Evolutionary conservation across 2,329 filamentous ascomycete genomes (phyloP).

Genomic region (Sporothrix protearum): DNA sequence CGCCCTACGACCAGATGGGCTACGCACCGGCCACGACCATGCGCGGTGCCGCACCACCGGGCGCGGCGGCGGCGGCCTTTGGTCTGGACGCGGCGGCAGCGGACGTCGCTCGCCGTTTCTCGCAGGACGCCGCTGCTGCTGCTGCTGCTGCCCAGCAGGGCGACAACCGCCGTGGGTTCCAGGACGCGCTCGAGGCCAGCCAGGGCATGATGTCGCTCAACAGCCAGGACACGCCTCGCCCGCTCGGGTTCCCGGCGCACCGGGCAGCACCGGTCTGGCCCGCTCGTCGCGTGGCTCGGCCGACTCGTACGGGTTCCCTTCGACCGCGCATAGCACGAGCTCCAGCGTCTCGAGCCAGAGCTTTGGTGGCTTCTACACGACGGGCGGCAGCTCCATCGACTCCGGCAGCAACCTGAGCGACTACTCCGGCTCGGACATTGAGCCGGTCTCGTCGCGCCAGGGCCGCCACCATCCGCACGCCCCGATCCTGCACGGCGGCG

Average conservation of each 20-base stretch:
- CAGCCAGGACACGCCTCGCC: conserved; percentile 88
- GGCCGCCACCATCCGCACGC: background rate
- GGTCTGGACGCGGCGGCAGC: conserved; percentile 3
- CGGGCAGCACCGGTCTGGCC: background rate
- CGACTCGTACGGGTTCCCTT: conserved; percentile 89
- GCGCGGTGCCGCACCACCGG: conserved; percentile 49
- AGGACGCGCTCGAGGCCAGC: conserved; percentile 86
- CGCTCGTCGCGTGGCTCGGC: conserved; percentile 60
- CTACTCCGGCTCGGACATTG: conserved; percentile 76
- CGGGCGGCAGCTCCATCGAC: conserved; percentile 44
- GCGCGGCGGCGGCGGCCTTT: conserved; percentile 45
- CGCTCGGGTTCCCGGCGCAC: conserved; percentile 67
- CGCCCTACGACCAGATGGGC: conserved; percentile 71
- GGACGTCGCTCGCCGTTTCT: conserved; percentile 21
- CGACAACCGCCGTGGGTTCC: conserved; percentile 67
- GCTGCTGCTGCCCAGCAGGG: conserved; percentile 20
- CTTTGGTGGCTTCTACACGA: conserved; percentile 88
- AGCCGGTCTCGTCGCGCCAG: conserved; percentile 38
- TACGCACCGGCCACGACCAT: conserved; percentile 68
- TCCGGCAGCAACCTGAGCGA: conserved; percentile 18
- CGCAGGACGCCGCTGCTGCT: conserved; percentile 1
- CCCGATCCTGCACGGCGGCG: background rate
- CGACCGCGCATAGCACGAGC: conserved; percentile 69
- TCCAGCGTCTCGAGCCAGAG: conserved; percentile 86
- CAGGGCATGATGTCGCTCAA: conserved; percentile 87